Evolutionary conservation across 768 basidiomycete species (phyloP).

Genomic region (Sistotremastrum suecicum): DNA sequence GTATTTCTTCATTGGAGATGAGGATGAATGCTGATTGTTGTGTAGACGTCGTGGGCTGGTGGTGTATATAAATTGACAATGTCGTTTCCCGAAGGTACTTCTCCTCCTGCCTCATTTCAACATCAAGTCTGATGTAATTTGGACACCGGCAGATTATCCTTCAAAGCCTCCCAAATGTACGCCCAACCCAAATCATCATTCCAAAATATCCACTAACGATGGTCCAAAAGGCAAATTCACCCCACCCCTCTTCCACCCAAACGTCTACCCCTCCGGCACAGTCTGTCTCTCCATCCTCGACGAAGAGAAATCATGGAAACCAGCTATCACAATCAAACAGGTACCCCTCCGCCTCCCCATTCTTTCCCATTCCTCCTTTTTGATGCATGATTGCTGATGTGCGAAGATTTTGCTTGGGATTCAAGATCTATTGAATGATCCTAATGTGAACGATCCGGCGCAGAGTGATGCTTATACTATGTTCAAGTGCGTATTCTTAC

Average conservation of each 20-base stretch:
- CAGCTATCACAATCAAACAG: slow-evolving; percentile 98
- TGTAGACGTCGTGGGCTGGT: slow-evolving; percentile 90
- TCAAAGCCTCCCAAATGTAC: slow-evolving; percentile 88
- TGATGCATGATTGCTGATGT: not conserved
- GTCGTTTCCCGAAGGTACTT: slow-evolving; percentile 88
- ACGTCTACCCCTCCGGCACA: slow-evolving; percentile 97
- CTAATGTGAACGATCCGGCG: slow-evolving; percentile 94
- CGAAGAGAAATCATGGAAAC: slow-evolving; percentile 99
- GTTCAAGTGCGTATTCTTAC: slow-evolving; percentile 69
- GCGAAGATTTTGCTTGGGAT: slow-evolving; percentile 84
- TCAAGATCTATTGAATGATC: slow-evolving; percentile 89
- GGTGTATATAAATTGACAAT: slow-evolving; percentile 90
- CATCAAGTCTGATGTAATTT: slow-evolving; percentile 3
- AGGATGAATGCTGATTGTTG: slow-evolving; percentile 1
- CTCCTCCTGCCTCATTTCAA: not conserved
- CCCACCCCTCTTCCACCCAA: slow-evolving; percentile 93
- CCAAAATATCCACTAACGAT: slow-evolving; percentile 1
- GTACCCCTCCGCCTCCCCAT: slow-evolving; percentile 22
- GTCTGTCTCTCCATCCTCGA: slow-evolving; percentile 96
- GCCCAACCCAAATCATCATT: slow-evolving; percentile 19
- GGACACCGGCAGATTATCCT: slow-evolving; percentile 57
- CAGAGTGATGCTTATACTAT: slow-evolving; percentile 98
- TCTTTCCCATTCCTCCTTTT: not conserved
- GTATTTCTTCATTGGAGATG: slow-evolving; percentile 4
- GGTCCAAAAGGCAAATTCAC: slow-evolving; percentile 74